phyloP scores from a whole-genome alignment of 306 rosid species.

The Lotus japonicus region DNA sequence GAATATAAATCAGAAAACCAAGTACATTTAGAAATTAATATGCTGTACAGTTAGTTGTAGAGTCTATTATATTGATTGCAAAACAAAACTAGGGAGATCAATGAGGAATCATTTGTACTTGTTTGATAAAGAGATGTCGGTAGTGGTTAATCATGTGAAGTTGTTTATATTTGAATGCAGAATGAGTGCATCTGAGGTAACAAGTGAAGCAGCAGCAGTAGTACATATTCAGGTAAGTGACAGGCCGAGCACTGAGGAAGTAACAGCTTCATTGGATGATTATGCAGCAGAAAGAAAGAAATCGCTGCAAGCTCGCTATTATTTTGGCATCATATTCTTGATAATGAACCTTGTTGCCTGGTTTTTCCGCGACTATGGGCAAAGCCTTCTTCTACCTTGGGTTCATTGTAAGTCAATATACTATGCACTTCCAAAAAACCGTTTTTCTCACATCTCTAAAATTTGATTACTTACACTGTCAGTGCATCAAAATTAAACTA shows the following conservation, averaged over 20 bases:
- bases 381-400: constrained; percentile 42
- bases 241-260: constrained; percentile 17
- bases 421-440: not conserved
- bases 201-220: constrained; percentile 19
- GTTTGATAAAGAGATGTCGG: not conserved
- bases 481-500: too few species aligned
- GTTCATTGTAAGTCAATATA: constrained; percentile 43
- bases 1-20: too few species aligned
- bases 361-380: constrained; percentile 91
- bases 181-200: constrained; percentile 41
- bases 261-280: constrained; percentile 26
- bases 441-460: too few species aligned
- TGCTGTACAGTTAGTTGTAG: not conserved
- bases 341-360: constrained; percentile 67
- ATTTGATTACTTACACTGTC: too few species aligned
- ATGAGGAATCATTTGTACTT: not conserved
- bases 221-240: constrained; percentile 14
- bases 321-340: constrained; percentile 57
- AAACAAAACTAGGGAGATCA: not conserved
- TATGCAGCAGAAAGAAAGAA: constrained; percentile 42
- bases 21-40: not conserved
- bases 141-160: not conserved
- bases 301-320: constrained; percentile 55
- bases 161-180: constrained; percentile 26
- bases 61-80: not conserved